Evolutionary conservation across 768 basidiomycete genomes (phyloP), one percentile per base, ranked within the genome.

Genomic region (Leucocoprinus birnbaumii): DNA sequence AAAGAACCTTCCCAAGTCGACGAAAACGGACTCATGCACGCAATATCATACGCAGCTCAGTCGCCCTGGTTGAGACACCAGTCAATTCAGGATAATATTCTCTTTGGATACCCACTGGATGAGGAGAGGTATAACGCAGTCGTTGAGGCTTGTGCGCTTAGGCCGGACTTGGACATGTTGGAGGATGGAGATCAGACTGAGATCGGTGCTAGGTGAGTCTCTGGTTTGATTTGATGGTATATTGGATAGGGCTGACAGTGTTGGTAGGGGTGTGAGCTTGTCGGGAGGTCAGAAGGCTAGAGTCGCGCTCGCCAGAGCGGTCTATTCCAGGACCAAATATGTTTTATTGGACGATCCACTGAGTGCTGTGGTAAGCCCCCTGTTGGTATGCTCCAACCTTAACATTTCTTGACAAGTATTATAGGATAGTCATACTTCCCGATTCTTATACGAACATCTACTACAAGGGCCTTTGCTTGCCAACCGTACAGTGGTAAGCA

Each of bases 121-220:
- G 83, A 89, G 58, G 82, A 85, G 58, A 74, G 91, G 47, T 94
- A 94, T 60, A 71, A 86, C 9, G 75, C 73, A 0, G 91, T 93
- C 24, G 66, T 95, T n/a, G 86, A 92, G 49, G 87, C 84, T 13
- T 98, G 95, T 63, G 94, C 93, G 1, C 68, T 98, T 50, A 72
- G 66, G 25, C 83, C 88, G 0, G 96, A 98, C 73, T 68, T 98
- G 54, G 82, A 87, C 4, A 80, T 94, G 10, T 68, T 98, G 1
- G 91, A 95, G 54, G 86, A 94, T 62, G 96, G 96, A 0, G 94
- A 92, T 63, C 73, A 70, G 52, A 94, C 91, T 1, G 88, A 92
- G 69, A 90, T 95, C 59, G 92, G 92, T 13, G 85, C 84, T 13
- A 75, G 84, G 76, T 80, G 47, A 11, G 74, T 63, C 16, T 31